Base-by-base conservation (phyloP, 2,329 filamentous ascomycete species). In the Epichloe hybrida region DNA sequence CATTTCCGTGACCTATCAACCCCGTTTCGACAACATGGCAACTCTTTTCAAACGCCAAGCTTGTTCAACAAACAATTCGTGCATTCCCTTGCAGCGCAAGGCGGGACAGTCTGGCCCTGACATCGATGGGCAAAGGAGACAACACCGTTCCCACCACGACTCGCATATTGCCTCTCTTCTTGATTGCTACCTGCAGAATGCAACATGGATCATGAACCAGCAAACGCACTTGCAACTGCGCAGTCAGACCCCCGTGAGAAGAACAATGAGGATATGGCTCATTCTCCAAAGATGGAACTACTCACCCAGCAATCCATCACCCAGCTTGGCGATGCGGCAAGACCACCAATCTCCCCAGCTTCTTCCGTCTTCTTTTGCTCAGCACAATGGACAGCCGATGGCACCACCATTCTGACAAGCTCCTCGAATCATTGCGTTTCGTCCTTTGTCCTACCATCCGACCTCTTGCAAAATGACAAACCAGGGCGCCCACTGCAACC, bases 381-480 rank as follows among this genome's bases (percentile, higher is more conserved):
- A 2, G 63, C 63, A 6, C 67, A 73, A 53, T 73, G 75, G 76
- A 77, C 77, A 3, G 71, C 75, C 8, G 78, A 81, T 53, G 77
- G 78, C 27, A 80, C 80, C 4, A 73, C 75, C 2, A 66, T 84
- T 45, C 63, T 84, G 53, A 72, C 75, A 0, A 72, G 70, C 5
- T 74, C 74, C 17, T 80, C 76, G 2, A 69, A 75, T 51, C 74
- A 80, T 57, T 64, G 66, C 37, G 66, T 84, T 48, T 72, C 73
- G 27, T 73, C 73, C 49, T 81, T 78, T 58, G 73, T 82, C 50
- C 64, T 83, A 20, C 80, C 80, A 2, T 63, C 71, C 41, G 70
- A 78, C 53, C 73, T 84, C 20, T 72, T 83, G 42, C 68, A 74
- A 27, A 49, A 54, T 17, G 45, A 50, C 11, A 39, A 43, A 12